Conservation (phyloP, 768 basidiomycete genomes). For the Thelephora aurantiotincta region DNA sequence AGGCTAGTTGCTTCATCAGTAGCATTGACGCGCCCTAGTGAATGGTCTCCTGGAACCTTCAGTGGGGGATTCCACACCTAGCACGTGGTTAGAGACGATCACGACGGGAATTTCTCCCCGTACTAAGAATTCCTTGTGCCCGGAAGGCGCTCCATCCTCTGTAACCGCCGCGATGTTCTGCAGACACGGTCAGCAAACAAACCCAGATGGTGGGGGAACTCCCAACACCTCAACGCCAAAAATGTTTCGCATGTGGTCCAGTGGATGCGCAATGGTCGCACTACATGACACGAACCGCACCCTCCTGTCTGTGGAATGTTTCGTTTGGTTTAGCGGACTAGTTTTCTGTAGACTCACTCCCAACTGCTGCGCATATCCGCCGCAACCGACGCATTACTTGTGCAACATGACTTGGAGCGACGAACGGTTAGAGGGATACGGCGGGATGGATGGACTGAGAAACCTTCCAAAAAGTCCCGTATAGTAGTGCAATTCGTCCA, state of each 20-base stretch:
- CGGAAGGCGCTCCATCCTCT: slow-evolving; percentile 74
- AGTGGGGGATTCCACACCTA: slow-evolving; percentile 48
- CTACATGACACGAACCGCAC: slow-evolving; percentile 72
- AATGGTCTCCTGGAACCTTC: slow-evolving; percentile 37
- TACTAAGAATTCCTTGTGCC: slow-evolving; percentile 63
- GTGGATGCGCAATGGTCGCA: slow-evolving; percentile 72
- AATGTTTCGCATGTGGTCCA: slow-evolving; percentile 59
- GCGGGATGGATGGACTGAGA: not conserved
- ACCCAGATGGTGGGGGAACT: not conserved
- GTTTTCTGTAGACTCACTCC: slow-evolving; percentile 35
- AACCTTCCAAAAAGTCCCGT: slow-evolving; percentile 70
- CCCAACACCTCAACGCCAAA: slow-evolving; percentile 39
- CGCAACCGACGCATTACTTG: slow-evolving; percentile 65
- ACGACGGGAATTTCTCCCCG: not conserved
- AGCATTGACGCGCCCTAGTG: slow-evolving; percentile 40
- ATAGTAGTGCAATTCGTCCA: slow-evolving; percentile 86
- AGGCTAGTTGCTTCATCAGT: slow-evolving; percentile 55
- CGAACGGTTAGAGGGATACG: not conserved
- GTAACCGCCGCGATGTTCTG: slow-evolving; percentile 53
- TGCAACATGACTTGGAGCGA: slow-evolving; percentile 54
- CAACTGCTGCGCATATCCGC: slow-evolving; percentile 60
- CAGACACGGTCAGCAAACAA: not conserved
- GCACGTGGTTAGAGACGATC: not conserved
- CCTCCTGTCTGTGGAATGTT: slow-evolving; percentile 28
- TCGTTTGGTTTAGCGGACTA: not conserved